Conservation (phyloP, 2,329 filamentous ascomycete genomes). For the Colletotrichum liaoningense region DNA sequence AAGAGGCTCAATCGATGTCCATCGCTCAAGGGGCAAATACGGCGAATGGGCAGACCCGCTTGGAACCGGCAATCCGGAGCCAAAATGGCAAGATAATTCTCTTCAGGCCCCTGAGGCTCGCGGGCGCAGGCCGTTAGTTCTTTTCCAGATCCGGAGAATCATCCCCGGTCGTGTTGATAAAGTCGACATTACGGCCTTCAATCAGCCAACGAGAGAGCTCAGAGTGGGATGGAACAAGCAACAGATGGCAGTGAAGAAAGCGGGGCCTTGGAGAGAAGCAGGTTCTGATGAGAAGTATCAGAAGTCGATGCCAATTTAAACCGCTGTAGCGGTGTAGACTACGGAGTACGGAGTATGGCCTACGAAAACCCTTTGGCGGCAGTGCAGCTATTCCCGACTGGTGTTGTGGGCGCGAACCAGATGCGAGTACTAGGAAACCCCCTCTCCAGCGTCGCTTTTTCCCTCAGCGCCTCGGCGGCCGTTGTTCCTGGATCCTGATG, state of each 20-base stretch:
- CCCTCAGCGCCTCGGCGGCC: slow-evolving; percentile 22
- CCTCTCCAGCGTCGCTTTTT: slow-evolving; percentile 24
- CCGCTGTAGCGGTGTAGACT: background rate
- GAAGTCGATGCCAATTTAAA: slow-evolving; percentile 28
- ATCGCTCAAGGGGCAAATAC: background rate
- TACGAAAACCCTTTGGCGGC: background rate
- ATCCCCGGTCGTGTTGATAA: background rate
- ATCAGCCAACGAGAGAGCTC: background rate
- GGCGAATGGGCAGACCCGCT: background rate
- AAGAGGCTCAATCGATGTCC: too few relatives aligned
- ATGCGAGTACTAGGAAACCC: slow-evolving; percentile 4
- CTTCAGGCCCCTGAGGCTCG: slow-evolving; percentile 3
- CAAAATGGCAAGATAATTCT: background rate
- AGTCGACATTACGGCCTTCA: background rate
- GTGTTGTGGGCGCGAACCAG: background rate
- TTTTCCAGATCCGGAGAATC: slow-evolving; percentile 14
- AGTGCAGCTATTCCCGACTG: slow-evolving; percentile 6
- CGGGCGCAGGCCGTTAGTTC: slow-evolving; percentile 15
- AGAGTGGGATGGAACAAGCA: background rate
- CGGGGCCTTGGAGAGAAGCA: background rate
- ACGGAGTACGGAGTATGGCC: background rate
- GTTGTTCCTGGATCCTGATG: slow-evolving; percentile 8
- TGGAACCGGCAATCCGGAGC: background rate
- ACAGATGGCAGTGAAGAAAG: background rate
- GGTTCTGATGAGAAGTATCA: background rate